phyloP scores from a whole-genome alignment of 805 yeast genomes.

The Starmerella davenportii region DNA sequence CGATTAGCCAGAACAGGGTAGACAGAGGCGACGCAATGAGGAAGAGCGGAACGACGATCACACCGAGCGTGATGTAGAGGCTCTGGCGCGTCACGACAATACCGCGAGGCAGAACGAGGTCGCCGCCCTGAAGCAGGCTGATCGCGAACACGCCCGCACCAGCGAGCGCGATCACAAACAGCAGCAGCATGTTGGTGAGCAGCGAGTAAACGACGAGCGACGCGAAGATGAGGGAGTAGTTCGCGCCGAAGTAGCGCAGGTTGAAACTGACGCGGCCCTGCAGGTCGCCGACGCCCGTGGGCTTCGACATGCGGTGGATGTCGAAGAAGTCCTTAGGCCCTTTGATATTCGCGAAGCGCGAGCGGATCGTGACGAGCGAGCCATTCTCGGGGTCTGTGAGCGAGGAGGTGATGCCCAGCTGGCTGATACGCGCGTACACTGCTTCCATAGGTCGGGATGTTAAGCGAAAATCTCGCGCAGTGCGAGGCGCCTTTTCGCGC shows the following conservation, averaged over 20 bases:
- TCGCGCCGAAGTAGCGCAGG: conserved; percentile 70
- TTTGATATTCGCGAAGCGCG: conserved; percentile 50
- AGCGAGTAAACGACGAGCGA: conserved; percentile 67
- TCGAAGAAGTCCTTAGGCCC: conserved; percentile 93
- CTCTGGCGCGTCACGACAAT: conserved; percentile 51
- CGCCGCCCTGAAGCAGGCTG: conserved; percentile 62
- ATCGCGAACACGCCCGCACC: conserved; percentile 64
- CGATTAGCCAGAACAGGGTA: conserved; percentile 79
- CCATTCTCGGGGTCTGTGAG: conserved; percentile 11
- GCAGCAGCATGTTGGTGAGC: conserved; percentile 63
- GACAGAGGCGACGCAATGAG: conserved; percentile 78
- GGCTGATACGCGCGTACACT: conserved; percentile 14
- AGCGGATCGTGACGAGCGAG: conserved; percentile 27
- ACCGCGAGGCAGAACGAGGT: conserved; percentile 51
- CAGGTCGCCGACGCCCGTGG: conserved; percentile 70
- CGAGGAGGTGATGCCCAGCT: conserved; percentile 6
- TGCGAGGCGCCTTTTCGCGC: neutral
- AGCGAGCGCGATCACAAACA: conserved; percentile 65
- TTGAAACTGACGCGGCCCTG: conserved; percentile 81
- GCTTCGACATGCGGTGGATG: conserved; percentile 73
- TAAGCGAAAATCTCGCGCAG: neutral
- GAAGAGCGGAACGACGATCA: conserved; percentile 64
- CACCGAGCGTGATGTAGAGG: conserved; percentile 62
- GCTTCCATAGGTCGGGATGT: conserved; percentile 9
- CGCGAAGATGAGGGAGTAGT: conserved; percentile 59